These are phyloP conservation scores for Hibiscus tridactylites DNA, from an alignment of 345 rosid species.

Conservation along the genomic window DNA sequence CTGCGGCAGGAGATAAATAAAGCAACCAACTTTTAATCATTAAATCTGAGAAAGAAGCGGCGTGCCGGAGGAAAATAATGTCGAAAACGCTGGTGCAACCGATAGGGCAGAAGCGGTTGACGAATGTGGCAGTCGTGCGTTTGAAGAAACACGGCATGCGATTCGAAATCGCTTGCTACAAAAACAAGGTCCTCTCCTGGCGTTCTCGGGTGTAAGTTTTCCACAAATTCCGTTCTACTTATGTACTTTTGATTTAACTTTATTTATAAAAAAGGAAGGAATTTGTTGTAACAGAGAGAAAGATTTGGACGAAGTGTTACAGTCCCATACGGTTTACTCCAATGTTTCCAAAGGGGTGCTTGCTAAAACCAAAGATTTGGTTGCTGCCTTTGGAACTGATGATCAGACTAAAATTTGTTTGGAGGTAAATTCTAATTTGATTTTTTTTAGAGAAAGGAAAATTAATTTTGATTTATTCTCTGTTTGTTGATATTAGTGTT, in stretches of 20 bases:
- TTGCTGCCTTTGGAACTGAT: constrained; percentile 59
- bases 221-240: neutral
- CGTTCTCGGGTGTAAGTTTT: constrained; percentile 83
- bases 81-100: constrained; percentile 83
- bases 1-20: neutral
- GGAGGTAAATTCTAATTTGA: constrained; percentile 41
- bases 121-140: constrained; percentile 92
- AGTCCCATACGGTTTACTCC: constrained; percentile 83
- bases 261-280: neutral
- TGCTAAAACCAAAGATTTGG: constrained; percentile 76
- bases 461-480: neutral
- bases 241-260: neutral
- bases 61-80: constrained; percentile 28
- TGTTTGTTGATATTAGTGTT: neutral
- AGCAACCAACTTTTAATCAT: neutral
- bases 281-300: constrained; percentile 52
- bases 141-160: constrained; percentile 81
- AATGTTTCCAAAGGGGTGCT: constrained; percentile 93
- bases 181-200: constrained; percentile 99
- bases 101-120: constrained; percentile 84
- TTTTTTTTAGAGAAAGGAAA: neutral
- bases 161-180: constrained; percentile 96
- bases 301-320: constrained; percentile 91
- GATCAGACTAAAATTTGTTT: constrained; percentile 70
- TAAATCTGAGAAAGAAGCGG: neutral